Base-by-base conservation (phyloP, 1,284 basidiomycete genomes). In the Puccinia brachypodii region DNA sequence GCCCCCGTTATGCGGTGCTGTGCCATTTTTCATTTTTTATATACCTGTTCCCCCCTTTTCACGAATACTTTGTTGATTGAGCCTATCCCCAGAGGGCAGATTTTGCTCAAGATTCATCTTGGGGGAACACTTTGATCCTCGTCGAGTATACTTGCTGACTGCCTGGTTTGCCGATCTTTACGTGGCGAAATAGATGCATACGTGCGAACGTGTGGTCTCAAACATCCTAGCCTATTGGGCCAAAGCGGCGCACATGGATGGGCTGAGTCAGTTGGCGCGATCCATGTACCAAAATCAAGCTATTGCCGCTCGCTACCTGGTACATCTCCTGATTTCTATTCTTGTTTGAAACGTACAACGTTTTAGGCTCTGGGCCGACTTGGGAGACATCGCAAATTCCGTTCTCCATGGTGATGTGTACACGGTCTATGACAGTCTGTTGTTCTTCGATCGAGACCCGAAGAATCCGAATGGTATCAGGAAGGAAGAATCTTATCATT, bases 171-270 rank as follows among this genome's bases (percentile, higher is more conserved):
- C 28, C 58, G 25, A 22, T 60, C 11, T 53, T 14, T 72, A 2
- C 33, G 19, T 33, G 25, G 19, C 1, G 50, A 25, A 53, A 47
- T 50, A 80, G 77, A 80, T 80, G 77, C 77, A 36, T 83, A 83
- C 28, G 76, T 82, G 22, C 68, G 71, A 58, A 83, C 83, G 13
- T 84, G 84, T 13, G 78, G 81, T 0, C 25, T 50, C 36, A 84
- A 84, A 40, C 84, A 84, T 68, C 84, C 84, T 0, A 80, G 44
- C 6, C 75, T 84, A 14, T 77, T 84, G 50, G 84, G 84, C 3
- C 47, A 81, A 13, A 72, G 83, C 3, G 83, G 82, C 8, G 56
- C 76, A 60, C 68, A 76, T n/a, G 84, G 84, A 22, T 84, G 84
- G 84, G 81, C 78, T 8, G 84, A 84, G 66, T 80, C 31, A 80